Base-by-base conservation (phyloP, 768 basidiomycete species). In the Hysterangium stoloniferum region DNA sequence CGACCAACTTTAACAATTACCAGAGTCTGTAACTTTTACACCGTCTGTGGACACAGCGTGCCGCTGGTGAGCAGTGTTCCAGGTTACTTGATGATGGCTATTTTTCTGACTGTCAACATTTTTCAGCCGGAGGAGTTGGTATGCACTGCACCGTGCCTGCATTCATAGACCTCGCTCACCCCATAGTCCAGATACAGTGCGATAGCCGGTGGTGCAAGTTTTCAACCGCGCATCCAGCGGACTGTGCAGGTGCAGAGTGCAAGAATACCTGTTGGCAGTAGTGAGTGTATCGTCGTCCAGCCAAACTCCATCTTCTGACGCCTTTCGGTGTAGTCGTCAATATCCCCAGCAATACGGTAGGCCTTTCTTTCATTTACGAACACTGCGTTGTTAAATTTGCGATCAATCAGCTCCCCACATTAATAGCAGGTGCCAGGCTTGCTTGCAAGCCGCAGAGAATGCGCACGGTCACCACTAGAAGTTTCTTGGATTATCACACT, bases 241-340 rank as follows among this genome's bases (percentile, higher is more conserved):
- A 78, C 52, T 87, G 85, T 59, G 74, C n/a, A n/a, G n/a, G n/a
- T n/a, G n/a, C 79, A 20, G 64, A 71, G 25, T 87, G 85, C 66
- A 68, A 62, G 27, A 68, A 61, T 22, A 79, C 79, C 22, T 86
- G 85, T 61, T 86, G 85, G 85, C 83, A 85, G 65, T 84, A 84
- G 85, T 87, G 63, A 68, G 84, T 64, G 11, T 45, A 25, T 48
- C 50, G 42, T 56, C 41, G 32, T 55, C 41, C 47, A 50, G 29
- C 6, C 57, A 59, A n/a, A 45, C 51, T 31, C 20, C 31, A 24
- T n/a, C 31, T 33, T 20, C 19, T 24, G n/a, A 54, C 24, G 36
- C 19, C 6, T 17, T 40, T 41, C 37, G 2, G 28, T 15, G 28
- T 60, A 86, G 84, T 64, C 81, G 78, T 52, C 78, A 79, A 62